Base-by-base conservation (phyloP, 495 filamentous ascomycete species). In the Beverwykella pulmonaria region DNA sequence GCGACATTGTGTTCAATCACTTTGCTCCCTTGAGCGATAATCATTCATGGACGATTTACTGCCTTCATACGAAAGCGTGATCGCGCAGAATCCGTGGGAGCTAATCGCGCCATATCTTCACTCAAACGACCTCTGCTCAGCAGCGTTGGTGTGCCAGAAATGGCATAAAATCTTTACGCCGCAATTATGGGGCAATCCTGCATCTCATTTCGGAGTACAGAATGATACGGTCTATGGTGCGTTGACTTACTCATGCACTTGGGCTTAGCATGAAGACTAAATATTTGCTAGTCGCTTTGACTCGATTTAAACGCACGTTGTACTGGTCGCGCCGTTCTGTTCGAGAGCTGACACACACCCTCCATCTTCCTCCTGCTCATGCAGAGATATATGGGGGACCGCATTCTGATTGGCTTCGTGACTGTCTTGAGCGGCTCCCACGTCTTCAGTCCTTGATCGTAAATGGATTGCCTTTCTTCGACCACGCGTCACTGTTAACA, bases 371-470 rank as follows among this genome's bases (percentile, higher is more conserved):
- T 14, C 86, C 87, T 15, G 86, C 87, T 19, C 77, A 87, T 25
- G 84, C 85, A 7, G 87, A 89, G 71, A 82, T 88, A 47, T 89
- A 87, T 74, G 85, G 82, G 65, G 83, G 85, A 14, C 85, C 86
- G 4, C 82, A 84, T 59, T 78, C 79, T 12, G 82, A 81, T 53
- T 89, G 87, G 87, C 76, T 89, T 20, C 77, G 81, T 52, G 85
- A 89, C 61, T 79, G 88, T 27, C 78, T 89, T 17, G 83, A 86
- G 36, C 82, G 78, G 22, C 74, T 88, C 22, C 87, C 86, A 1
- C 81, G 80, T 39, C 75, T 89, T 20, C 87, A 88, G 68, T 84
- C 81, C 0, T 76, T 89, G 58, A 80, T 88, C 58, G 84, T 88
- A 0, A 82, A 85, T 9, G 80, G 80, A 30, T 75, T 88, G 20